phyloP scores from a whole-genome alignment of 2,329 filamentous ascomycete species.

The Chaetothyriales sp. region DNA sequence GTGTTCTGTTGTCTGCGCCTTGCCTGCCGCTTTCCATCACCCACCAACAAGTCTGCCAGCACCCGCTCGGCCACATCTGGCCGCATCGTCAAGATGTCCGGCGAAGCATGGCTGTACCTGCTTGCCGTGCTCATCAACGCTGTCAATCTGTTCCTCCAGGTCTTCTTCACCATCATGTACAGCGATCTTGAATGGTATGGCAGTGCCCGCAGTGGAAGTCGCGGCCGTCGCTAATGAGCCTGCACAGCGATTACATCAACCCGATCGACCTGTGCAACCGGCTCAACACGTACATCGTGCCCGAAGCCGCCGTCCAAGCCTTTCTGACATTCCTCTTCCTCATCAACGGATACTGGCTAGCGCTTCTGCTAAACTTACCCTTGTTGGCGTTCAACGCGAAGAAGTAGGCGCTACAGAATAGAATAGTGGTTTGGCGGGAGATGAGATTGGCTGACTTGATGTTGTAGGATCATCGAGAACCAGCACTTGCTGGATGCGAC shows the following conservation, averaged over 20 bases:
- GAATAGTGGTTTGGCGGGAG: not conserved
- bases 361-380: slow-evolving; percentile 80
- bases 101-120: slow-evolving; percentile 96
- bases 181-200: slow-evolving; percentile 96
- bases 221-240: slow-evolving; percentile 2
- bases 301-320: slow-evolving; percentile 92
- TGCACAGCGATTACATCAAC: slow-evolving; percentile 89
- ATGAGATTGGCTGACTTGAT: slow-evolving; percentile 7
- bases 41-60: not conserved
- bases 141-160: slow-evolving; percentile 98
- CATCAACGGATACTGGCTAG: slow-evolving; percentile 97
- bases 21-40: no score
- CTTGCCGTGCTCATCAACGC: slow-evolving; percentile 97
- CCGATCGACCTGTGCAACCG: slow-evolving; percentile 99
- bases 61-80: not conserved
- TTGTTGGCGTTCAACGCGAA: slow-evolving; percentile 89
- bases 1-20: no score
- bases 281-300: slow-evolving; percentile 98
- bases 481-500: slow-evolving; percentile 93
- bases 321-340: slow-evolving; percentile 93
- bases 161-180: slow-evolving; percentile 99
- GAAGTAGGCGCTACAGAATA: slow-evolving; percentile 55
- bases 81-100: slow-evolving; percentile 57
- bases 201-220: not conserved
- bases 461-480: slow-evolving; percentile 78